Conservation (phyloP, 169 alveolate genomes). For the Eimeria acervulina region DNA sequence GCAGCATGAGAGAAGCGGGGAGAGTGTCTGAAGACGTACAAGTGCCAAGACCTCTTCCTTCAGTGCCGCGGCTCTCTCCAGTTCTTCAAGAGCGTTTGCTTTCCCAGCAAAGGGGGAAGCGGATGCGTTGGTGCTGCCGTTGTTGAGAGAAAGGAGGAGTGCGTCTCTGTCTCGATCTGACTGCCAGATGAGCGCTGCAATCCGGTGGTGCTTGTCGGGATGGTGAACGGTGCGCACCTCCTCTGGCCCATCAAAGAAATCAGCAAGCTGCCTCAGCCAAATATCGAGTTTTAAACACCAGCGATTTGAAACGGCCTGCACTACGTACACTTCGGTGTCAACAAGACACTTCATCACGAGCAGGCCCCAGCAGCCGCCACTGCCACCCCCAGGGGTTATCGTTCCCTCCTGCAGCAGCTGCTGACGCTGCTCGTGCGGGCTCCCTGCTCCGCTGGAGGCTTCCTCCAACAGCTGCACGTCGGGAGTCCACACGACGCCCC, state of each 20-base stretch:
- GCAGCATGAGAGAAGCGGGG: neutral
- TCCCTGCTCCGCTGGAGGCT: neutral
- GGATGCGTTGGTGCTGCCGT: neutral
- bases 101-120: neutral
- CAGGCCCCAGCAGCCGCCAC: constrained; percentile 6
- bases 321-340: constrained; percentile 1
- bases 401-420: constrained; percentile 2
- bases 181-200: constrained; percentile 66
- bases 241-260: constrained; percentile 34
- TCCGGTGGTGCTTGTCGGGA: constrained; percentile 12
- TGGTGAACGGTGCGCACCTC: constrained; percentile 46
- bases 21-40: neutral
- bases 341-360: neutral
- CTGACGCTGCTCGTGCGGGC: neutral
- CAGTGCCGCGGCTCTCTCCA: constrained; percentile 48
- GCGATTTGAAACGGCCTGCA: neutral
- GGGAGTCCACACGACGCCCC: constrained; percentile 74
- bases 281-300: constrained; percentile 72
- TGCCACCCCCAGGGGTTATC: neutral
- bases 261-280: constrained; percentile 69
- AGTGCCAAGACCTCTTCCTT: constrained; percentile 27
- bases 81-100: neutral
- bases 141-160: neutral
- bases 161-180: constrained; percentile 52
- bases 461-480: constrained; percentile 51